Evolutionary conservation across 2,329 filamentous ascomycete genomes (phyloP).

Genomic region (Neoscytalidium dimidiatum): DNA sequence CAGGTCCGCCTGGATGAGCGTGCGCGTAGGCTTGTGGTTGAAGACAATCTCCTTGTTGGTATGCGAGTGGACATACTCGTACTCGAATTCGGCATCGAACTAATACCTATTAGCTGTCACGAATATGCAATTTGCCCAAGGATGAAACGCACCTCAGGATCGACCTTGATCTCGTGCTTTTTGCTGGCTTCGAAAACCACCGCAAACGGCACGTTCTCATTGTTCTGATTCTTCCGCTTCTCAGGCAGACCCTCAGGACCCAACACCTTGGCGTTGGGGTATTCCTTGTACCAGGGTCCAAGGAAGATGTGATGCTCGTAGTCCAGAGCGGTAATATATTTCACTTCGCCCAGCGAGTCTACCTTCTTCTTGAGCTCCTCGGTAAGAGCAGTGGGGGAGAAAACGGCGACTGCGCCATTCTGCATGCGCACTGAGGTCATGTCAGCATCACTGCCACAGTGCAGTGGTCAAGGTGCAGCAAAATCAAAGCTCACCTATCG

Average conservation of each 20-base stretch:
- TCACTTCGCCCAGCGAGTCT: slow-evolving; percentile 64
- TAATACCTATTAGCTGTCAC: neutral
- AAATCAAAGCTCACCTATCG: slow-evolving; percentile 64
- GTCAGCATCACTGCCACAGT: slow-evolving; percentile 22
- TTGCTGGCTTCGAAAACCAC: slow-evolving; percentile 57
- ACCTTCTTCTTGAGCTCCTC: slow-evolving; percentile 67
- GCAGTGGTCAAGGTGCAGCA: neutral
- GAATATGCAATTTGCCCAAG: neutral
- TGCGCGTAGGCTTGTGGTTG: slow-evolving; percentile 73
- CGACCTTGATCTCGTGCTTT: slow-evolving; percentile 53
- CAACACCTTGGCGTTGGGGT: slow-evolving; percentile 76
- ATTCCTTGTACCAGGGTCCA: slow-evolving; percentile 78
- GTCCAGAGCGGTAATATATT: slow-evolving; percentile 86
- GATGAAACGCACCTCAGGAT: slow-evolving; percentile 53
- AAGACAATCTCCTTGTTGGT: slow-evolving; percentile 87
- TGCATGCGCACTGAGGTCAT: slow-evolving; percentile 67
- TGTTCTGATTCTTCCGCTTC: slow-evolving; percentile 68
- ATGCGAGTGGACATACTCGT: slow-evolving; percentile 78
- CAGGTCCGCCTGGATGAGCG: slow-evolving; percentile 86
- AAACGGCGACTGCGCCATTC: slow-evolving; percentile 78
- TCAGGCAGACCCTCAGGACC: slow-evolving; percentile 81
- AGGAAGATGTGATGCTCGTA: slow-evolving; percentile 95
- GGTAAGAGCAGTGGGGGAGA: slow-evolving; percentile 88
- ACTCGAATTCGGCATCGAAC: slow-evolving; percentile 84
- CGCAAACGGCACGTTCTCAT: slow-evolving; percentile 63